Conservation (phyloP, 169 alveolate genomes). For the Perkinsus olseni region DNA sequence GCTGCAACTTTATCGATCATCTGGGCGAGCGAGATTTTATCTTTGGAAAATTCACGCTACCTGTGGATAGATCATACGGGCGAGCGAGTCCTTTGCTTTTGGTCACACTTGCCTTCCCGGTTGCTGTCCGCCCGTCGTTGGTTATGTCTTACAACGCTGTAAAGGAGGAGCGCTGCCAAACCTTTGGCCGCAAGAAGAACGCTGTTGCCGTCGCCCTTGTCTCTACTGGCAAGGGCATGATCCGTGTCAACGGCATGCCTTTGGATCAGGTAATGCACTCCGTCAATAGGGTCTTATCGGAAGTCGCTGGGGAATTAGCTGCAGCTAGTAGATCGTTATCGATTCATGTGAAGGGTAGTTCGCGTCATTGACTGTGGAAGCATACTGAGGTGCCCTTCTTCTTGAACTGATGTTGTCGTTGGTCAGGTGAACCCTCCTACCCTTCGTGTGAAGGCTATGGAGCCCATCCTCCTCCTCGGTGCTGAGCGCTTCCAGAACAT, state of each 20-base stretch:
- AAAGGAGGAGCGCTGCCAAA: slow-evolving; percentile 64
- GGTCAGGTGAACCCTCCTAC: slow-evolving; percentile 26
- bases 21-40: neutral
- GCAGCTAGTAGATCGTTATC: no score
- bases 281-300: neutral
- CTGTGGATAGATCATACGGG: neutral
- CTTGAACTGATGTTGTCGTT: neutral
- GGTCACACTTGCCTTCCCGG: slow-evolving; percentile 1
- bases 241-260: slow-evolving; percentile 93
- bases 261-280: slow-evolving; percentile 58
- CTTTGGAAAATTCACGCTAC: neutral
- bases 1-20: neutral
- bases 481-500: slow-evolving; percentile 77
- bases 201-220: slow-evolving; percentile 97
- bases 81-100: neutral
- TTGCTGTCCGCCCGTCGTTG: slow-evolving; percentile 3
- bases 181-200: slow-evolving; percentile 97
- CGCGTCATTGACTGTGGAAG: no score
- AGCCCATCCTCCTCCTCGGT: slow-evolving; percentile 95
- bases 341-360: no score
- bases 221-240: slow-evolving; percentile 83
- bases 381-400: no score
- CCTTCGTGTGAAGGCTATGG: slow-evolving; percentile 89
- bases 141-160: slow-evolving; percentile 10
- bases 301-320: no score